Evolutionary conservation across 345 rosid genomes (phyloP), one percentile per base, ranked within the genome.

Genomic region (Clausena lansium): DNA sequence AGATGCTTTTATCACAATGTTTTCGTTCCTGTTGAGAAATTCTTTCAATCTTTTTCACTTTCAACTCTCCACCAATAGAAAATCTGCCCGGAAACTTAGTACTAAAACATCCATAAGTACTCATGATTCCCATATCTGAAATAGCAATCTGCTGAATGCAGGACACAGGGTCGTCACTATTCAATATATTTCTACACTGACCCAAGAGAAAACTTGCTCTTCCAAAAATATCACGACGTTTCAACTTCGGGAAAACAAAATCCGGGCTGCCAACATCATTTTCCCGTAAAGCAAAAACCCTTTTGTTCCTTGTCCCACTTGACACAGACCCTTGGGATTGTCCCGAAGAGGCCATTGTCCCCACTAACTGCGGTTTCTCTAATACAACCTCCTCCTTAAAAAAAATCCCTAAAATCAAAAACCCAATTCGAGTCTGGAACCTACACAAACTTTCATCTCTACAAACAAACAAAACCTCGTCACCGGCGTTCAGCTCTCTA

Each of bases 401-500:
- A 65, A 65, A 80, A 85, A 95, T 72, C 77, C 83, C 90, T 59
- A 82, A 67, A 79, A 95, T 83, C 75, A 85, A 70, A 88, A 95
- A 95, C 39, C 99, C 98, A 84, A 91, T 82, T 80, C 60, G 80
- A 68, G 72, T 67, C 41, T 83, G 47, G 20, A 82, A 84, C 81
- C 76, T 73, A 50, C 97, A 89, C 67, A 38, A 38, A 63, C 84
- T 79, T 77, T 81, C 83, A 27, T 77, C 84, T 38, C 89, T 83
- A 47, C 98, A 93, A 80, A 81, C 92, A 78, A 95, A 85, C 84
- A 88, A 85, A 70, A 95, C 89, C 85, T 93, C 95, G 86, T 95
- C 94, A 50, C 92, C 97, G 0, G 83, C 79, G 17, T 28, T 81
- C 85, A 95, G 81, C 78, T 91, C 94, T 64, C 76, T 64, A 52